Conservation (phyloP, 257 asterid genomes). For the Rauvolfia tetraphylla region DNA sequence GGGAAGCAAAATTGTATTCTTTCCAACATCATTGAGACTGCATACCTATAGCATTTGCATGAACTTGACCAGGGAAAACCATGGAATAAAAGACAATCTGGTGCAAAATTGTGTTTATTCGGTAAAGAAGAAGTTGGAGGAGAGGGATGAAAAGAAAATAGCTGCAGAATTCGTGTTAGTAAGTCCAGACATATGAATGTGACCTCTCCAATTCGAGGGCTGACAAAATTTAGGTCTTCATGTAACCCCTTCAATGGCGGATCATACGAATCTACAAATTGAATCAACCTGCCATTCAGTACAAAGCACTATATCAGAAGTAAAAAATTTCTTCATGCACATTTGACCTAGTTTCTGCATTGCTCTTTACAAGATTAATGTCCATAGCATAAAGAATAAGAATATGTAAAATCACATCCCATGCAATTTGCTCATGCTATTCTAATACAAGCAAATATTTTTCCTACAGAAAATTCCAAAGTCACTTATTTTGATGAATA, state of each 20-base stretch:
- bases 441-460: conserved; percentile 1
- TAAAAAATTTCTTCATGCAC: neutral
- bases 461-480: neutral
- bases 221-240: conserved; percentile 96
- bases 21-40: neutral
- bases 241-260: conserved; percentile 97
- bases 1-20: neutral
- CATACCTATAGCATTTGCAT: neutral
- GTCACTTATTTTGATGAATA: neutral
- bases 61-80: neutral
- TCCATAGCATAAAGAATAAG: neutral
- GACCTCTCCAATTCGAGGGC: conserved; percentile 99
- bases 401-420: neutral
- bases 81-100: neutral
- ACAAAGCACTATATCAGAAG: conserved; percentile 10
- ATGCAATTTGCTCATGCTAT: neutral
- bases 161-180: neutral
- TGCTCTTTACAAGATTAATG: neutral
- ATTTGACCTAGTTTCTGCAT: neutral
- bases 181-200: conserved; percentile 9
- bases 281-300: conserved; percentile 66
- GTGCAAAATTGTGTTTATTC: neutral
- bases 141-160: conserved; percentile 11
- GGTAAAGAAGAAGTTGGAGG: conserved; percentile 7
- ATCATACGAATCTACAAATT: conserved; percentile 91